Base-by-base conservation (phyloP, 805 yeast species). In the Sugiyamaella floridensis region DNA sequence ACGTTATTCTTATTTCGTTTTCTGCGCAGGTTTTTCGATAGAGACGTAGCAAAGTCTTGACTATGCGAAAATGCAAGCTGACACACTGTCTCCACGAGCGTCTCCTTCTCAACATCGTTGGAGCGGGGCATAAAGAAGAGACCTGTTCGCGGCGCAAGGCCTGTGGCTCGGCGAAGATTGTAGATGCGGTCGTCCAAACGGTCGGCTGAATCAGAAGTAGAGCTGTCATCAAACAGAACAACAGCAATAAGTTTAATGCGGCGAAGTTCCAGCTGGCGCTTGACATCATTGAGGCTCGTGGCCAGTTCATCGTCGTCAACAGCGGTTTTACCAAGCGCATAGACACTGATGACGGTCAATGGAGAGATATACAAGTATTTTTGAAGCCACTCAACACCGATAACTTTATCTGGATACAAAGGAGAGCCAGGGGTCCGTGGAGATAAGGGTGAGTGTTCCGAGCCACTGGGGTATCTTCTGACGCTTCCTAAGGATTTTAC, bases 291-390 rank as follows among this genome's bases (percentile, higher is more conserved):
- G 22, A 66, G 67, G 0, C 60, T 54, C 19, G 52, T 55, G 40
- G 51, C 45, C 12, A 61, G 48, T 40, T 49, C 55, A 2, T 62
- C 59, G 18, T 71, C 74, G 10, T 66, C 66, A 16, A 61, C 64
- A 3, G 56, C 62, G 12, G 44, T 47, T 3, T 40, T 19, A 15
- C 48, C 45, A 15, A 78, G 55, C 47, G 74, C 74, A 58, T 74
- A 73, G 40, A 79, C 71, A 1, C 76, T 62, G 1, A 82, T 65
- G 43, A 75, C 72, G 0, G 76, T 73, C 1, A 76, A 58, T 0
- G 87, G 86, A n/a, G 71, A 43, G 2, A 67, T 51, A n/a, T 71
- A 67, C 26, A 68, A 66, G 59, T 81, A 79, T 59, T 80, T 81
- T 37, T 72, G 70, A 12, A 81, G 54, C 88, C 87, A 83, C 22